Conservation (phyloP, 176 grass and related monocot species). For the Musa schizocarpa region DNA sequence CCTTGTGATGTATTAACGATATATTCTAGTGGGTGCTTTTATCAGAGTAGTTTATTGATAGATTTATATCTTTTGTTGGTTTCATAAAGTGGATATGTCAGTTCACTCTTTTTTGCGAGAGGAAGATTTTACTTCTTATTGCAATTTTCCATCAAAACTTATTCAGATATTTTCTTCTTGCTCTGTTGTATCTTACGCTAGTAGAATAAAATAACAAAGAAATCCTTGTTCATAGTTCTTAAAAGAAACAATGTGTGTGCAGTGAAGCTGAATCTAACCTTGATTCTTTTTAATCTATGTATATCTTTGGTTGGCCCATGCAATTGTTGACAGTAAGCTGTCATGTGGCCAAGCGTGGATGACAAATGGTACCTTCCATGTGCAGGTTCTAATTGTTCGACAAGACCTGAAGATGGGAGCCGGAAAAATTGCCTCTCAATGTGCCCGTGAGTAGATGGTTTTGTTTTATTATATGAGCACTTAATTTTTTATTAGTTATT, state of each 20-base stretch:
- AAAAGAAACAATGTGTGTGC: background rate
- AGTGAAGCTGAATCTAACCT: background rate
- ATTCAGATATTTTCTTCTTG: background rate
- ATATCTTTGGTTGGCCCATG: background rate
- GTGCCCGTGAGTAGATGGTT: constrained; percentile 49
- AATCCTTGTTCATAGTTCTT: background rate
- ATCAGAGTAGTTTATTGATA: background rate
- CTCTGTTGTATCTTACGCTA: background rate
- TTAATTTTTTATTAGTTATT: background rate
- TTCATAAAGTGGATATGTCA: background rate
- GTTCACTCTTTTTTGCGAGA: background rate
- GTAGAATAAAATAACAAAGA: background rate
- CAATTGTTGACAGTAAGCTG: background rate
- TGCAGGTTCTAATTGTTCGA: constrained; percentile 83
- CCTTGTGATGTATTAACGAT: background rate
- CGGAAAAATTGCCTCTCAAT: constrained; percentile 96
- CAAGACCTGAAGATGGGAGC: constrained; percentile 88
- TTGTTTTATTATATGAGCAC: background rate
- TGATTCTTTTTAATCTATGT: background rate
- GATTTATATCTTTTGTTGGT: background rate
- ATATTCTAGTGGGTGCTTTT: background rate
- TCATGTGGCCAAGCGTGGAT: background rate
- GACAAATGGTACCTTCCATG: background rate
- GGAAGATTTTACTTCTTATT: background rate
- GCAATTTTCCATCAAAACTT: background rate